Conservation (phyloP, 2,329 filamentous ascomycete genomes). For the Pseudocercospora eumusae region DNA sequence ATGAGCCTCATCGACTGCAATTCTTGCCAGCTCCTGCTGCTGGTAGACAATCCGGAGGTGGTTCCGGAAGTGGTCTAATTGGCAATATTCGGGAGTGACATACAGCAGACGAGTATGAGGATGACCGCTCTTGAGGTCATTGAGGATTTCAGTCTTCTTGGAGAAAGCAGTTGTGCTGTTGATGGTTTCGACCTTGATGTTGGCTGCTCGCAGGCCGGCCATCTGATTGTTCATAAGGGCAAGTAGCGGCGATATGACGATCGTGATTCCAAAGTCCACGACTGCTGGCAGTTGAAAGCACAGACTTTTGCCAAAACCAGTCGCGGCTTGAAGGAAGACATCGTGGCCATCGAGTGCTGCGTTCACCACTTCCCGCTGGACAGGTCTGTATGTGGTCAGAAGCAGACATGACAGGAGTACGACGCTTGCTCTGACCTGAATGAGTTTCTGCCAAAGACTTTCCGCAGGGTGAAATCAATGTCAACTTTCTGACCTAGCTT, state of each 20-base stretch:
- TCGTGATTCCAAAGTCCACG: constrained; percentile 82
- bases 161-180: constrained; percentile 74
- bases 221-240: constrained; percentile 97
- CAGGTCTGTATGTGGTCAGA: constrained; percentile 57
- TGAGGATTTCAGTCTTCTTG: constrained; percentile 69
- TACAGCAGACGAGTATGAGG: constrained; percentile 82
- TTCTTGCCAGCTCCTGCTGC: constrained; percentile 80
- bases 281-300: constrained; percentile 92
- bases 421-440: constrained; percentile 36
- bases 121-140: constrained; percentile 84
- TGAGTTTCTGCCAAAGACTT: constrained; percentile 39
- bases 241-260: constrained; percentile 85
- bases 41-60: constrained; percentile 71
- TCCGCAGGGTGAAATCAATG: constrained; percentile 42
- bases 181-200: constrained; percentile 79
- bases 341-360: constrained; percentile 80
- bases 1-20: constrained; percentile 92
- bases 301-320: constrained; percentile 87
- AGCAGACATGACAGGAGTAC: neutral
- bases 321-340: constrained; percentile 90
- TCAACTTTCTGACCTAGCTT: constrained; percentile 38
- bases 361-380: constrained; percentile 83
- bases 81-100: constrained; percentile 88
- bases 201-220: constrained; percentile 70
- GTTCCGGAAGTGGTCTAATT: constrained; percentile 73